Evolutionary conservation across 805 yeast genomes (phyloP).

Genomic region (Saccharomycopsis selenospora): DNA sequence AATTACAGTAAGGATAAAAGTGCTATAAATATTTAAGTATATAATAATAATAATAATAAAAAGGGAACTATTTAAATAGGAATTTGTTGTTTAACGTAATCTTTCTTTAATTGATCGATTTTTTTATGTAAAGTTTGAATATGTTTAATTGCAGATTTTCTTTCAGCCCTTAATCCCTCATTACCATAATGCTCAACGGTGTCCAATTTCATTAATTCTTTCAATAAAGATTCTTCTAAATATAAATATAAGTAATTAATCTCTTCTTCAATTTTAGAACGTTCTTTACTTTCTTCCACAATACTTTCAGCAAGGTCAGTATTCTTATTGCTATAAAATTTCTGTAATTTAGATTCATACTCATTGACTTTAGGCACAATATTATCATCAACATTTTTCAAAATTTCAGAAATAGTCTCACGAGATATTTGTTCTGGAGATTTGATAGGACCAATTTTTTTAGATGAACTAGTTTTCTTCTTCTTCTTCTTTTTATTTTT

Average conservation of each 20-base stretch:
- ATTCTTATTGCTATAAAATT: constrained; percentile 2
- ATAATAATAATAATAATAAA: no score
- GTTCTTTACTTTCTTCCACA: background rate
- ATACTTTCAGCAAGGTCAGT: constrained; percentile 1
- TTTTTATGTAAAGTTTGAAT: constrained; percentile 54
- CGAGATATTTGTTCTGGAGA: background rate
- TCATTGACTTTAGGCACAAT: constrained; percentile 12
- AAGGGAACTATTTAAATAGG: background rate
- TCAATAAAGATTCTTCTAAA: constrained; percentile 61
- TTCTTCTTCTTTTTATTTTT: constrained; percentile 2
- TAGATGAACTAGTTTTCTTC: background rate
- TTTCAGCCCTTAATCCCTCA: constrained; percentile 43
- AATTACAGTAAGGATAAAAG: no score
- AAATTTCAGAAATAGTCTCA: background rate
- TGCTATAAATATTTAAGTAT: no score
- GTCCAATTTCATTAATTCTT: constrained; percentile 59
- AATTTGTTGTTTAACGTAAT: constrained; percentile 3
- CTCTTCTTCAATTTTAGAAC: constrained; percentile 7
- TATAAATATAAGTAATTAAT: constrained; percentile 26
- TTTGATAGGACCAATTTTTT: background rate
- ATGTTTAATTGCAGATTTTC: constrained; percentile 52
- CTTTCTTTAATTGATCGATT: constrained; percentile 35
- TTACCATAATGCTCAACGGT: constrained; percentile 48
- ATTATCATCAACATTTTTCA: constrained; percentile 3
- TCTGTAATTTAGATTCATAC: constrained; percentile 6